These are phyloP conservation scores for Pseudocercospora pini-densiflorae DNA, from an alignment of 2,329 filamentous ascomycete genomes.

Conservation along the genomic window DNA sequence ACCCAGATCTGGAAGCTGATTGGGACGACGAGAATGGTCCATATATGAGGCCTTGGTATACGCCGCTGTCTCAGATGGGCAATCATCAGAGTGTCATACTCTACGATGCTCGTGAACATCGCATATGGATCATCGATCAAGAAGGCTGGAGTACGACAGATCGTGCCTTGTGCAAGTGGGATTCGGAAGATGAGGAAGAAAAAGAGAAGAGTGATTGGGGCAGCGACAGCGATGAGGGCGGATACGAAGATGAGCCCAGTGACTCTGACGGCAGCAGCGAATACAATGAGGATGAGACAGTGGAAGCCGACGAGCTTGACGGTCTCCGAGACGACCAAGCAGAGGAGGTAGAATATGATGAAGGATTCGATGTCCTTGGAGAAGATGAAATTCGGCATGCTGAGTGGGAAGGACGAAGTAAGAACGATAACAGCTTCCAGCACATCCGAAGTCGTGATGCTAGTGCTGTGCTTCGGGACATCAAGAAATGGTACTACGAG, in stretches of 20 bases:
- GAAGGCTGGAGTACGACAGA: conserved; percentile 10
- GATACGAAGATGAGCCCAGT: conserved; percentile 6
- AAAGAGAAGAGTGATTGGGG: conserved; percentile 18
- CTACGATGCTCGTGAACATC: conserved; percentile 19
- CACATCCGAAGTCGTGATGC: conserved; percentile 13
- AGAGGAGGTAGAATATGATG: conserved; percentile 17
- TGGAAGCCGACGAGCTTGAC: conserved; percentile 11
- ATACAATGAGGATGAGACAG: conserved; percentile 8
- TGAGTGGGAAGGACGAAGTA: not conserved
- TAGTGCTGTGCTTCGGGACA: conserved; percentile 19
- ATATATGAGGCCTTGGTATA: conserved; percentile 23
- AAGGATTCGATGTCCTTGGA: conserved; percentile 21
- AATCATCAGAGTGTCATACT: conserved; percentile 15
- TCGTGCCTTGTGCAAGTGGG: not conserved
- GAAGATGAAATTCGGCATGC: conserved; percentile 11
- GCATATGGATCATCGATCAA: conserved; percentile 21
- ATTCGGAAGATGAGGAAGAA: not conserved
- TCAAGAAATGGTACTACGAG: conserved; percentile 21
- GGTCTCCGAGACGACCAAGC: not conserved
- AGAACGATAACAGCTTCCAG: conserved; percentile 15
- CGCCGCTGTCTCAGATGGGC: conserved; percentile 9
- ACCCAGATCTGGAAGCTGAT: not conserved
- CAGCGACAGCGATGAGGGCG: conserved; percentile 8
- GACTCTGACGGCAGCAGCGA: conserved; percentile 18
- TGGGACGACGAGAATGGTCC: conserved; percentile 8